Evolutionary conservation across 306 rosid genomes (phyloP).

Genomic region (Castanospermum australe): DNA sequence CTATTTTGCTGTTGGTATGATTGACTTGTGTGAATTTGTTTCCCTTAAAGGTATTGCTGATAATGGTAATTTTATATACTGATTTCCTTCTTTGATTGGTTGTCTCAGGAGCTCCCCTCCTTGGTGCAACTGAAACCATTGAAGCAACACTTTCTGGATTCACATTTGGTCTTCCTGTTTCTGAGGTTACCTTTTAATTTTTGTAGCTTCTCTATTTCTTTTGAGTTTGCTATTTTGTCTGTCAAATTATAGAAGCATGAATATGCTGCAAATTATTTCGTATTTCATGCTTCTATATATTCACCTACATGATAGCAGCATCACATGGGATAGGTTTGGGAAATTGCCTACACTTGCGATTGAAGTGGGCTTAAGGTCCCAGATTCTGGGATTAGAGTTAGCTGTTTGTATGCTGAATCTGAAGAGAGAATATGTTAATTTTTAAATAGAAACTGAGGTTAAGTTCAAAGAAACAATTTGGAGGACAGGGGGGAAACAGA

Average conservation of each 20-base stretch:
- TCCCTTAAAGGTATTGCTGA: slow-evolving; percentile 20
- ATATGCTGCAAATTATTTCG: too few species aligned
- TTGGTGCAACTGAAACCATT: slow-evolving; percentile 82
- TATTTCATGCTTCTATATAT: background rate
- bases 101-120: slow-evolving; percentile 82
- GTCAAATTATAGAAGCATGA: too few species aligned
- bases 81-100: slow-evolving; percentile 32
- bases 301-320: background rate
- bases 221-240: background rate
- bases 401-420: background rate
- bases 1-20: slow-evolving; percentile 93
- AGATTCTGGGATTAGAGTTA: background rate
- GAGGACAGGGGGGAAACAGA: background rate
- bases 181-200: slow-evolving; percentile 70
- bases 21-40: slow-evolving; percentile 11
- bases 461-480: background rate
- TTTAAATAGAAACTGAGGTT: background rate
- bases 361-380: background rate
- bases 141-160: slow-evolving; percentile 92
- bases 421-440: background rate
- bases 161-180: slow-evolving; percentile 87
- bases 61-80: slow-evolving; percentile 15
- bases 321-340: background rate
- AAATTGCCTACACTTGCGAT: background rate
- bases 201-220: slow-evolving; percentile 16